These are phyloP conservation scores for Neurospora terricola DNA, from an alignment of 495 filamentous ascomycete genomes.

Conservation along the genomic window DNA sequence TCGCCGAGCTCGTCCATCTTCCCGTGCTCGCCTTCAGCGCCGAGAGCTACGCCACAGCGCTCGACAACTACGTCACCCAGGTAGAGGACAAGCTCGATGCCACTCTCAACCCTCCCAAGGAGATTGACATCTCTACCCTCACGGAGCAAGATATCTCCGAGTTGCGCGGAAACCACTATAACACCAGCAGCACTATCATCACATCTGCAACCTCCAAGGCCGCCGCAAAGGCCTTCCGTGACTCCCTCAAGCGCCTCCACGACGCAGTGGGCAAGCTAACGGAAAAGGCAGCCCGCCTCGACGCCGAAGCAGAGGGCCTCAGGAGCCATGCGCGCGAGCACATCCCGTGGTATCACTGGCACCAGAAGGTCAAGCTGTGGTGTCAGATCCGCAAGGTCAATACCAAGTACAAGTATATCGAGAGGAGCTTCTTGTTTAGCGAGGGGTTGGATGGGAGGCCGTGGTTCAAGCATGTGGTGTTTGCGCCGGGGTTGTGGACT, in stretches of 20 bases:
- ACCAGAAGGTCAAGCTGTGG: conserved; percentile 53
- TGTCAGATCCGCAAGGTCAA: conserved; percentile 56
- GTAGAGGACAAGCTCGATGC: conserved; percentile 51
- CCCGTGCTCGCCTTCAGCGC: conserved; percentile 71
- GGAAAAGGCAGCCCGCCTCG: conserved; percentile 48
- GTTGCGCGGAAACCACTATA: conserved; percentile 43
- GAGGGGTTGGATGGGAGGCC: conserved; percentile 69
- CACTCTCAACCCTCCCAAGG: conserved; percentile 11
- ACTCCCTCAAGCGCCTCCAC: conserved; percentile 33
- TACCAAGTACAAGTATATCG: conserved; percentile 63
- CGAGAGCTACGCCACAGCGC: conserved; percentile 57
- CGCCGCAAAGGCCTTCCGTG: conserved; percentile 34
- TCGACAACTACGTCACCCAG: conserved; percentile 54
- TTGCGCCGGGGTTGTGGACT: conserved; percentile 80
- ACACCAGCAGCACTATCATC: conserved; percentile 22
- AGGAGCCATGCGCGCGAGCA: conserved; percentile 54
- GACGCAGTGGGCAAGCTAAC: conserved; percentile 43
- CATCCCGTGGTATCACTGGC: conserved; percentile 76
- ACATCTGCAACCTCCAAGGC: conserved; percentile 31
- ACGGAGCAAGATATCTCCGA: conserved; percentile 39
- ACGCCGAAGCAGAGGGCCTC: conserved; percentile 52
- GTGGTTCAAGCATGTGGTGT: conserved; percentile 92
- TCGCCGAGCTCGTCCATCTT: conserved; percentile 71
- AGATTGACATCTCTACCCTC: conserved; percentile 15
- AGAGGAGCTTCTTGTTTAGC: conserved; percentile 71